Evolutionary conservation across 2,329 filamentous ascomycete genomes (phyloP), one percentile per base, ranked within the genome.

Genomic region (Colletotrichum spaethianum): DNA sequence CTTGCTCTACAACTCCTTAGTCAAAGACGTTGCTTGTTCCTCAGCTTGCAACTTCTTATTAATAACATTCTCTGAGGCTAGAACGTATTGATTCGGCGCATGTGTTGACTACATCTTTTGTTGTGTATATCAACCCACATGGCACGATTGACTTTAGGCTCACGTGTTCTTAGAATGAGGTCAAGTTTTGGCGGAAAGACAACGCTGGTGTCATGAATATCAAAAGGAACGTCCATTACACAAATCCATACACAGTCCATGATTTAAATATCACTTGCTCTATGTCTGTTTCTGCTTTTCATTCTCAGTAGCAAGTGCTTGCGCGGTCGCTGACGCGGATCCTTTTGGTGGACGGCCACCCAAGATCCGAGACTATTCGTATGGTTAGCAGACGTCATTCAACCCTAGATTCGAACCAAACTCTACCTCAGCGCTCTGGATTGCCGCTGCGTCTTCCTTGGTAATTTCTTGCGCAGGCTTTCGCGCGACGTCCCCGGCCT

Each of bases 401-500:
- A 9, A 14, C 7, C 44, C 12, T 23, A 36, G 14, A 12, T 4
- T 31, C 7, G n/a, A 4, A 14, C 26, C 4, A 8, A 18, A 18
- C 23, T 74, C 48, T 60, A 77, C 78, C 76, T 81, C 78, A 44
- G 75, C 76, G 18, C 70, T 77, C 63, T 78, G 77, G 16, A 80
- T 73, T 52, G 76, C 67, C 20, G 75, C 76, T 2, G 79, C 79
- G 65, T 81, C 79, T 52, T 80, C 75, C 71, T 76, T 78, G 1
- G 79, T 79, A 48, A 82, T 75, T 38, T 79, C 63, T 6, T 68
- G 73, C 9, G 70, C 67, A 1, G 76, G 75, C 71, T 81, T 82
- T 11, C 77, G 71, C 4, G 77, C 76, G 5, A 81, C 69, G 9
- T 79, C 77, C 33, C 77, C 76, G 1, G 79, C 78, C 52, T 75